phyloP scores from a whole-genome alignment of 1,284 basidiomycete species.

The Cystobasidiaceae sp. region DNA sequence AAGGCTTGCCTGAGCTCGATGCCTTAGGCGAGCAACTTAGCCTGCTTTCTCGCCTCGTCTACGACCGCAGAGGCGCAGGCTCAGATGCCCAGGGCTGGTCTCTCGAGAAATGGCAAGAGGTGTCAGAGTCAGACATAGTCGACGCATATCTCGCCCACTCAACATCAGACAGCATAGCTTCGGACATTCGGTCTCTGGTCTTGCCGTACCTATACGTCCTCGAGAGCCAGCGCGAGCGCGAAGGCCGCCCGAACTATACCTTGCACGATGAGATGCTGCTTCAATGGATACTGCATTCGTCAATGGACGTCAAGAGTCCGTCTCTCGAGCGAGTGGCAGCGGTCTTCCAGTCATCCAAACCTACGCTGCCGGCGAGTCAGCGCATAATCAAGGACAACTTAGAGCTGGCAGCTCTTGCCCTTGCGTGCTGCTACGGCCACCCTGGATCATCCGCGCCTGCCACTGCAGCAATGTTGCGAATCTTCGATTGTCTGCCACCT shows the following conservation, averaged over 20 bases:
- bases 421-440: slow-evolving; percentile 83
- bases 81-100: slow-evolving; percentile 55
- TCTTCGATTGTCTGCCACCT: slow-evolving; percentile 89
- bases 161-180: slow-evolving; percentile 59
- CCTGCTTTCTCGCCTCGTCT: slow-evolving; percentile 74
- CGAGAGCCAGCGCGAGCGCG: slow-evolving; percentile 74
- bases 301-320: slow-evolving; percentile 31
- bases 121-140: slow-evolving; percentile 62
- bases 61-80: slow-evolving; percentile 58
- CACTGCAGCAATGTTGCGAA: slow-evolving; percentile 77
- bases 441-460: slow-evolving; percentile 53
- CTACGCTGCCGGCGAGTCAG: slow-evolving; percentile 63
- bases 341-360: slow-evolving; percentile 82
- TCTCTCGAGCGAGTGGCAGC: slow-evolving; percentile 64
- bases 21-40: slow-evolving; percentile 82
- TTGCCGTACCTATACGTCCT: slow-evolving; percentile 86
- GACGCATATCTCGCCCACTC: slow-evolving; percentile 69
- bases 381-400: slow-evolving; percentile 74
- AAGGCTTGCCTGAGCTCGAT: slow-evolving; percentile 71
- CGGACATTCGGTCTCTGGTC: slow-evolving; percentile 68
- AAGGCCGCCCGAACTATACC: slow-evolving; percentile 61
- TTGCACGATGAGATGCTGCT: slow-evolving; percentile 63
- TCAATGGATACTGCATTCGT: slow-evolving; percentile 61
- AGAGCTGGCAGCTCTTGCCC: slow-evolving; percentile 73
- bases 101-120: slow-evolving; percentile 62